Percentiles rank a stretch among this genome's conserved stretches.
phyloP scores from a whole-genome alignment of 805 yeast species.

The Starmerella scarabaei region DNA sequence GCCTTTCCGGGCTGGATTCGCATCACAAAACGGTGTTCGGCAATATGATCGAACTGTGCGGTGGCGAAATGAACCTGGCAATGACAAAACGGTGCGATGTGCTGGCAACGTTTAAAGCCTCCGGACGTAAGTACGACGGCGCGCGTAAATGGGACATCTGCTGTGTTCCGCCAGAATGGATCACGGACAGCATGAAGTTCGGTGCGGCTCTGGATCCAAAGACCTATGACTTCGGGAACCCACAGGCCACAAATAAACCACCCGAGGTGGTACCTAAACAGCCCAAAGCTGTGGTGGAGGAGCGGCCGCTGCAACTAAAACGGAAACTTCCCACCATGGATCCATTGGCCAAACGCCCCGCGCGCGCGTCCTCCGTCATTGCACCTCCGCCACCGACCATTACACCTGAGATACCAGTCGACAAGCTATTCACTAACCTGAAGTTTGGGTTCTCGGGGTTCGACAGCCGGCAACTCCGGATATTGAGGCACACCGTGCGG shows the following conservation, averaged over 20 bases:
- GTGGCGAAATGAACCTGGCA: constrained; percentile 26
- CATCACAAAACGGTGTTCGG: constrained; percentile 21
- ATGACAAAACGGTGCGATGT: constrained; percentile 23
- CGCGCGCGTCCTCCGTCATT: background rate
- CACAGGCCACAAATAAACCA: constrained; percentile 8
- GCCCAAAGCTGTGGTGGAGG: background rate
- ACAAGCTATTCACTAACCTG: constrained; percentile 31
- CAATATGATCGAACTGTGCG: constrained; percentile 24
- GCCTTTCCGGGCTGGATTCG: constrained; percentile 29
- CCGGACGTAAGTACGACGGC: constrained; percentile 28
- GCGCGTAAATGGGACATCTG: constrained; percentile 33
- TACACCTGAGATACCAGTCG: background rate
- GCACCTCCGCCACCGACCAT: background rate
- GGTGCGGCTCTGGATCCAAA: constrained; percentile 31
- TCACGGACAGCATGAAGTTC: constrained; percentile 31
- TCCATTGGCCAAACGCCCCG: background rate
- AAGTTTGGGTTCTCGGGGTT: constrained; percentile 36
- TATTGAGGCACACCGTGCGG: constrained; percentile 33
- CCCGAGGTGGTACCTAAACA: background rate
- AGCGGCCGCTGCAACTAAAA: background rate
- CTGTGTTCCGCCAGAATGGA: constrained; percentile 35
- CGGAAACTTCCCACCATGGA: background rate
- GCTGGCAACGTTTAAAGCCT: constrained; percentile 23
- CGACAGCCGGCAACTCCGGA: constrained; percentile 28
- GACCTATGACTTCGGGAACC: constrained; percentile 22